Evolutionary conservation across 306 rosid genomes (phyloP).

Genomic region (Glycine latifolia): DNA sequence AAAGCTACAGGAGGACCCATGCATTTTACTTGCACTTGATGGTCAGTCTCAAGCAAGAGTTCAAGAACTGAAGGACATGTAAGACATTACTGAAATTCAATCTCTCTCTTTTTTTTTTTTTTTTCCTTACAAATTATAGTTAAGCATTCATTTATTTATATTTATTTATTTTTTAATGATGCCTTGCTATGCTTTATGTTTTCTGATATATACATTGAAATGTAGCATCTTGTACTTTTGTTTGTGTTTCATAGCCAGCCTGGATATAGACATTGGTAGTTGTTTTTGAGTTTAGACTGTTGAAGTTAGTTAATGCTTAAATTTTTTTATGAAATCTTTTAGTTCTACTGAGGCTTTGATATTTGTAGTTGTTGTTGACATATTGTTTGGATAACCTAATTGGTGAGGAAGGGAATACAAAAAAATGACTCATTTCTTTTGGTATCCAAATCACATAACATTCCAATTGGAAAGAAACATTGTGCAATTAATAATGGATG

Average conservation of each 20-base stretch:
- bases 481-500: slow-evolving; percentile 14
- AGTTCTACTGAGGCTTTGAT: slow-evolving; percentile 23
- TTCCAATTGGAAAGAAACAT: slow-evolving; percentile 26
- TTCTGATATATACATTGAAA: slow-evolving; percentile 31
- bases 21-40: slow-evolving; percentile 74
- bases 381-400: slow-evolving; percentile 19
- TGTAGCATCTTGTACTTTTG: slow-evolving; percentile 1
- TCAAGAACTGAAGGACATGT: slow-evolving; percentile 76
- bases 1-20: slow-evolving; percentile 51
- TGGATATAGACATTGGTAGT: slow-evolving; percentile 12
- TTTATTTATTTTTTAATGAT: slow-evolving; percentile 25
- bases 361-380: neutral
- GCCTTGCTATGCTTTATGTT: slow-evolving; percentile 35
- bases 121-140: slow-evolving; percentile 17
- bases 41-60: slow-evolving; percentile 66
- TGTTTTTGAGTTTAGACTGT: neutral
- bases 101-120: too few relatives aligned
- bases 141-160: slow-evolving; percentile 15
- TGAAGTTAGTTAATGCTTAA: slow-evolving; percentile 27
- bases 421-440: slow-evolving; percentile 11
- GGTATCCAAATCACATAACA: slow-evolving; percentile 21
- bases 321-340: neutral
- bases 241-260: neutral
- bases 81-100: slow-evolving; percentile 48
- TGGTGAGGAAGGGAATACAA: slow-evolving; percentile 18